These are phyloP conservation scores for Botryosphaeria dothidea DNA, from an alignment of 2,329 filamentous ascomycete genomes.

Conservation along the genomic window DNA sequence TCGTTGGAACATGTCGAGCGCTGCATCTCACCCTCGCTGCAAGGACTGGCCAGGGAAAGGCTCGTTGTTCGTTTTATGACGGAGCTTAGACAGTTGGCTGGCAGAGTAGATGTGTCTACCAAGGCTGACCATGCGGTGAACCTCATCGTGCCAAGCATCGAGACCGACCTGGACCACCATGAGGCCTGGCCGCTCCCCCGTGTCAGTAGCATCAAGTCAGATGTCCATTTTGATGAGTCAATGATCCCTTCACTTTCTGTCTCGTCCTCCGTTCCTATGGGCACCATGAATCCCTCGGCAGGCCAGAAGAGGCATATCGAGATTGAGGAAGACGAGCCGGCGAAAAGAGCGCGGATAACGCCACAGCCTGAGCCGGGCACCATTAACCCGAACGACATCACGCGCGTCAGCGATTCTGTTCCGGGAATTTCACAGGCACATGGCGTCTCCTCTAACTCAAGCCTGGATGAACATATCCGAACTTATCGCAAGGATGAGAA, in stretches of 20 bases:
- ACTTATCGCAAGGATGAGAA: constrained; percentile 23
- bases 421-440: background rate
- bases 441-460: background rate
- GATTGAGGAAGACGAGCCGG: constrained; percentile 15
- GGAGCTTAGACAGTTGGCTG: constrained; percentile 36
- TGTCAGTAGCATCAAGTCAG: background rate
- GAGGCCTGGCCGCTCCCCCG: constrained; percentile 23
- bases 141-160: constrained; percentile 30
- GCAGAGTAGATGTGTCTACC: constrained; percentile 32
- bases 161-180: constrained; percentile 16
- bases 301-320: constrained; percentile 25
- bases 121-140: constrained; percentile 29
- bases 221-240: constrained; percentile 3
- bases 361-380: constrained; percentile 11
- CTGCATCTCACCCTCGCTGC: constrained; percentile 30
- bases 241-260: constrained; percentile 1
- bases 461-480: background rate
- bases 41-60: constrained; percentile 27
- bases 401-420: constrained; percentile 5
- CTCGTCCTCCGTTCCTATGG: background rate
- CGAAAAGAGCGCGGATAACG: constrained; percentile 29
- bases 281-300: background rate
- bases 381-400: constrained; percentile 2
- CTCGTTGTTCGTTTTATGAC: constrained; percentile 40
- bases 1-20: constrained; percentile 47